Percentiles rank a stretch among this genome's conserved stretches.
Conservation (phyloP, 202 grass and related monocot genomes). For the Saccharum hybrid region DNA sequence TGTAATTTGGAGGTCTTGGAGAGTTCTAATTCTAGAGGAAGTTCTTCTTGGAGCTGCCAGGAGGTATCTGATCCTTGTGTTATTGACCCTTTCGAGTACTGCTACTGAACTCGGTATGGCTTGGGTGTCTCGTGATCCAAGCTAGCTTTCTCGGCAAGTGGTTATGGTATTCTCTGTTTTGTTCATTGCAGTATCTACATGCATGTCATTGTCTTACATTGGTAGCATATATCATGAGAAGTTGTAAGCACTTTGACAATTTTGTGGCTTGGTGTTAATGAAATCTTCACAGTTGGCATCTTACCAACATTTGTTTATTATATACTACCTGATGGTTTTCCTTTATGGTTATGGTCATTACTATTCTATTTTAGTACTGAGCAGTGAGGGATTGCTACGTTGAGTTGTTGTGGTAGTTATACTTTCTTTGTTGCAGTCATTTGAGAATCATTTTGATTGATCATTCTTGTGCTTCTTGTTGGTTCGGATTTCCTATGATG, state of each 20-base stretch:
- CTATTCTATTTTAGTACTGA: neutral
- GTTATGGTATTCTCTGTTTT: neutral
- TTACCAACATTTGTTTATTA: neutral
- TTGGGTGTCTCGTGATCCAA: slow-evolving; percentile 9
- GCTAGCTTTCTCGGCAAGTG: neutral
- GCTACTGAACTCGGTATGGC: neutral
- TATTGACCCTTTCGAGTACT: slow-evolving; percentile 6
- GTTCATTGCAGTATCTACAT: neutral
- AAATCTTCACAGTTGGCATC: neutral
- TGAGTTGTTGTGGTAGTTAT: neutral
- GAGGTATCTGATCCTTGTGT: slow-evolving; percentile 21
- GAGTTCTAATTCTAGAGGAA: neutral
- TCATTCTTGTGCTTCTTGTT: neutral
- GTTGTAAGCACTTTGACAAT: neutral
- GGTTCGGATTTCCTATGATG: neutral
- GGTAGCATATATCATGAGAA: neutral
- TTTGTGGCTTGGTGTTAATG: neutral
- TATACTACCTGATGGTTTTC: neutral
- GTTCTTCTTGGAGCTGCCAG: neutral
- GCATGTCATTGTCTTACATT: neutral
- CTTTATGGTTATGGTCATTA: neutral
- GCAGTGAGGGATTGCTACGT: neutral
- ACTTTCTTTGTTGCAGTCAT: neutral
- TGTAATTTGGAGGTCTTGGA: neutral
- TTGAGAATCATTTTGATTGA: neutral